phyloP scores from a whole-genome alignment of 257 asterid genomes.

The Penstemon eatonii region DNA sequence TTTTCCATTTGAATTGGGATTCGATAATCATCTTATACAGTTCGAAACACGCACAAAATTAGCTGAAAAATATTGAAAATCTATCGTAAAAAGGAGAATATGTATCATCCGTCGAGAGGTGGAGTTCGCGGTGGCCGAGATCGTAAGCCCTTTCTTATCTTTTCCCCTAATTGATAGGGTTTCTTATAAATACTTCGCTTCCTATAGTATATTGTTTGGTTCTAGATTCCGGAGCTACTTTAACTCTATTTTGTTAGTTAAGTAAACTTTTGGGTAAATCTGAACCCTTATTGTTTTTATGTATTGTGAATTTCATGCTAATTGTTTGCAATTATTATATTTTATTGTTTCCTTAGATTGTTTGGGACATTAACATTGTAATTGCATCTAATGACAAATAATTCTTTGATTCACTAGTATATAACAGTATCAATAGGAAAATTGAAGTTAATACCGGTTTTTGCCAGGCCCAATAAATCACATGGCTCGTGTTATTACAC shows the following conservation, averaged over 20 bases:
- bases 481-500: too few relatives aligned
- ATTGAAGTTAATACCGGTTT: too few relatives aligned
- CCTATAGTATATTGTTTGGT: too few relatives aligned
- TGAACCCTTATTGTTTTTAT: neutral
- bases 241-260: neutral
- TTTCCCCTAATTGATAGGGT: slow-evolving; percentile 43
- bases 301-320: neutral
- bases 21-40: slow-evolving; percentile 12
- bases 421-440: too few relatives aligned
- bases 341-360: neutral
- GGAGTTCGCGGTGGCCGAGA: slow-evolving; percentile 99
- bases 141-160: slow-evolving; percentile 55
- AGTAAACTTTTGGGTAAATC: neutral
- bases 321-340: slow-evolving; percentile 6
- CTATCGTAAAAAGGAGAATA: slow-evolving; percentile 21
- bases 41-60: slow-evolving; percentile 11
- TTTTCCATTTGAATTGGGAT: neutral
- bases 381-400: too few relatives aligned
- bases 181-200: slow-evolving; percentile 18
- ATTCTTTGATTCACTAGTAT: too few relatives aligned
- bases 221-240: too few relatives aligned
- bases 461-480: too few relatives aligned
- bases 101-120: slow-evolving; percentile 97
- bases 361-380: neutral
- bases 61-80: neutral